Percentiles rank a stretch among this genome's conserved stretches.
These are phyloP conservation scores for Amesomyces nigricolor DNA, from an alignment of 2,329 filamentous ascomycete genomes.

Conservation along the genomic window DNA sequence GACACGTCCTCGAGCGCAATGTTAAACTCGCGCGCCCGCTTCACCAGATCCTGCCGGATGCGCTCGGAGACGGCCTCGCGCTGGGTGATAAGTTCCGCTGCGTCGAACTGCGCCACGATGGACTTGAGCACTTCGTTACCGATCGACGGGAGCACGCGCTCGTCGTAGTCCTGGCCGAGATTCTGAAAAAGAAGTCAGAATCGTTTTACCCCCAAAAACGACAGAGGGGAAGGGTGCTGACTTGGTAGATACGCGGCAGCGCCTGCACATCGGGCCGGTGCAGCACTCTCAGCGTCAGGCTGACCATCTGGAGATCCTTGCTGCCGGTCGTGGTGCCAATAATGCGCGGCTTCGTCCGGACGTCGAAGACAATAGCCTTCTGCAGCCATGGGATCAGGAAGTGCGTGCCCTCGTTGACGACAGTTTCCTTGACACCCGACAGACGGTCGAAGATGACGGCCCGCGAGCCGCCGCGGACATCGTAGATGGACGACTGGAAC, in stretches of 20 bases:
- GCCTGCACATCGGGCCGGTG: conserved; percentile 90
- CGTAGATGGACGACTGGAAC: conserved; percentile 80
- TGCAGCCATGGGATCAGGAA: conserved; percentile 96
- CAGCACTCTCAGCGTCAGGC: conserved; percentile 89
- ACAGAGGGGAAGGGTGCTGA: conserved; percentile 39
- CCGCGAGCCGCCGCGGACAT: conserved; percentile 89
- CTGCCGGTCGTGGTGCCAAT: conserved; percentile 95
- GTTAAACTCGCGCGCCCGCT: conserved; percentile 94
- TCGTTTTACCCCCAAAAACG: conserved; percentile 11
- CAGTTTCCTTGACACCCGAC: conserved; percentile 84
- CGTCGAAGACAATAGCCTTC: conserved; percentile 90
- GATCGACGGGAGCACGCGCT: conserved; percentile 95
- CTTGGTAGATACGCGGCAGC: conserved; percentile 97
- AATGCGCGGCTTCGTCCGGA: conserved; percentile 93
- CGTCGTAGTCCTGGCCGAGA: conserved; percentile 96
- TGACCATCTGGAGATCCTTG: conserved; percentile 99
- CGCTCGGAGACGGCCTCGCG: conserved; percentile 93
- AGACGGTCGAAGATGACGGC: conserved; percentile 98
- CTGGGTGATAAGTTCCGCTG: conserved; percentile 97
- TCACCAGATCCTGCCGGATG: conserved; percentile 86
- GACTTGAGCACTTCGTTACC: conserved; percentile 99
- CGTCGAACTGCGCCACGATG: conserved; percentile 98
- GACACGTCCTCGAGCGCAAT: conserved; percentile 98
- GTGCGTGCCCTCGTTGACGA: conserved; percentile 94
- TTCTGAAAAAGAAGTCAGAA: conserved; percentile 52